Conservation (phyloP, 192 early-diverging fungal species). For the Coemansia sp. region DNA sequence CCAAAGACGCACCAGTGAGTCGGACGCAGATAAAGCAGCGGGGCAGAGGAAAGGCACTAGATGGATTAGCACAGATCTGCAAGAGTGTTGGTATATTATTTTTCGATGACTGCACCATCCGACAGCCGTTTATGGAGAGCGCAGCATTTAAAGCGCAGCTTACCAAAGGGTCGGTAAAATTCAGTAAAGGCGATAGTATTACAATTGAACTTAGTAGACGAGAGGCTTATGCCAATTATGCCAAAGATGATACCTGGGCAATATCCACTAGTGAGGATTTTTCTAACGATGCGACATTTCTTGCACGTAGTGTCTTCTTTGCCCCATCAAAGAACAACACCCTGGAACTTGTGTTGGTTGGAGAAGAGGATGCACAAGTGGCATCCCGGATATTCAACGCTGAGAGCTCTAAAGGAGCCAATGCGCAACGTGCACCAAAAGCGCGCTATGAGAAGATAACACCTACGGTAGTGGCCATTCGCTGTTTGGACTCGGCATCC, state of each 20-base stretch:
- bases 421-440: not conserved
- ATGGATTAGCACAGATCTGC: constrained; percentile 24
- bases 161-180: constrained; percentile 10
- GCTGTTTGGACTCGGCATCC: constrained; percentile 41
- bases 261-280: constrained; percentile 37
- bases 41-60: not conserved
- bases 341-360: constrained; percentile 43
- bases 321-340: constrained; percentile 52
- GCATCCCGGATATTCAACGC: constrained; percentile 31
- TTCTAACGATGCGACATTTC: constrained; percentile 26
- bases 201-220: constrained; percentile 38
- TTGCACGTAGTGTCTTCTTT: constrained; percentile 50
- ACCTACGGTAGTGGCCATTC: constrained; percentile 29
- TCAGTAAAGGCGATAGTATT: constrained; percentile 35
- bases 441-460: constrained; percentile 4
- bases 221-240: constrained; percentile 42
- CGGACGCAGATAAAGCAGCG: not conserved
- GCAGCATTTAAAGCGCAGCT: constrained; percentile 32
- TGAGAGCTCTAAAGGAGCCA: not conserved
- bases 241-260: constrained; percentile 53
- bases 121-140: constrained; percentile 41
- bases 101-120: constrained; percentile 42
- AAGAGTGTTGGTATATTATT: constrained; percentile 34
- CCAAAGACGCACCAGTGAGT: constrained; percentile 1
- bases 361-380: constrained; percentile 39